Evolutionary conservation across 176 grass and related monocot species (phyloP), one percentile per base, ranked within the genome.

Genomic region (Aegilops speltoides): DNA sequence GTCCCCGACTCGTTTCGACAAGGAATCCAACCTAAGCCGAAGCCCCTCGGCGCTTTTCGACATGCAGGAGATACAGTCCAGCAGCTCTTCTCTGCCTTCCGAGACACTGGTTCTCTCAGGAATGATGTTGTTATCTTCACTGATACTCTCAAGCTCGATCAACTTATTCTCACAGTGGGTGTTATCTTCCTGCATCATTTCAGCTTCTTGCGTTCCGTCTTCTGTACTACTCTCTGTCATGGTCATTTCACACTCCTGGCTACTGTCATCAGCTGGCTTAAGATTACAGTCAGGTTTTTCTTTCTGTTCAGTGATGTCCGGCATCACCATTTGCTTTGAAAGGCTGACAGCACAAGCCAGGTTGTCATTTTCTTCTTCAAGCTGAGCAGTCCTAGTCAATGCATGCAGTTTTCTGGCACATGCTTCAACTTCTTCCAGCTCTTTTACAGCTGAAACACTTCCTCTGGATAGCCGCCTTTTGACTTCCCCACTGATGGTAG

Each of bases 351-450:
- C 57, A 76, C 68, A 34, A 34, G 13, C 57, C 82, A 89, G 31
- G 70, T 34, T 75, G 60, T 54, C 65, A 85, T 71, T 84, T n/a
- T 76, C 56, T 69, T 89, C 70, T 70, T 91, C 64, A 73, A 77
- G 76, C 63, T 83, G 41, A 68, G 41, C 64, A 72, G 29, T 13
- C 38, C 50, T 71, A 13, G 73, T 67, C 82, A 91, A 84, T 31
- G 37, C 43, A 80, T 84, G 87, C 76, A 98, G 81, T 15, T 72
- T 88, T 57, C 52, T 91, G 40, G 75, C 90, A 87, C 81, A 88
- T 36, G 56, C 48, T 69, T 91, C 90, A 73, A 96, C 90, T 79
- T 84, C 90, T 57, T 88, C 84, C 62, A 96, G 82, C 82, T 98
- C 97, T 78, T 91, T 92, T 60, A 96, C 76, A 46, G 88, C 84